Evolutionary conservation across 225 moss, liverwort and hornwort species (phyloP), one percentile per base, ranked within the genome.

Genomic region (Thuidium tamariscinum): DNA sequence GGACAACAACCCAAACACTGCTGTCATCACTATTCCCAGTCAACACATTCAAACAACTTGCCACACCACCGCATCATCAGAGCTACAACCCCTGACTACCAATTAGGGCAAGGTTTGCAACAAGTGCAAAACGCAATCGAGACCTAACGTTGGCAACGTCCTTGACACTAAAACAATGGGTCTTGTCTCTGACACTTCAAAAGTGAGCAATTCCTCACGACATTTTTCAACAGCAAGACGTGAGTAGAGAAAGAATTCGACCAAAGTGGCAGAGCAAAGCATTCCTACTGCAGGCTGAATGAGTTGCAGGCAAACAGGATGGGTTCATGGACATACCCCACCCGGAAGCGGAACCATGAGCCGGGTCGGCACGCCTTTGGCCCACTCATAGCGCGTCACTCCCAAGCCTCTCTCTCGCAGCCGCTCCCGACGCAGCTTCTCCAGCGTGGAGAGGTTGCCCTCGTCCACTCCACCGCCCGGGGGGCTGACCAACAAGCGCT

Each of bases 351-450:
- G 99, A 73, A 99, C 95, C 95, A 99, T 95, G 88, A 99, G 87
- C 84, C 99, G 96, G 44, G 89, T 84, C 14, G 93, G 84, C 48
- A 90, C 85, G 79, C 96, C 91, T 83, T 99, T 97, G 61, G 97
- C 97, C 99, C 99, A 99, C 87, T 99, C 99, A 60, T 99, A 99
- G 49, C 99, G 96, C 70, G 99, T 99, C 55, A 99, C 99, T 36
- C 99, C 99, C 85, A 99, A 92, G 57, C 99, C 99, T 83, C 99
- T 92, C 87, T 99, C 99, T 76, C 99, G 92, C 83, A 97, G 78
- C 71, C 97, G 91, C 97, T 97, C 99, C 84, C 99, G 88, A 46
- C 99, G 94, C 91, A 97, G 88, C 88, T 99, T 99, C 93, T 99
- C 99, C 8, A 93, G 96, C 22, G 96, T 99, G 54, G 99, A 97